Evolutionary conservation across 106 monocot species (phyloP).

Genomic region (Dioscorea alata): DNA sequence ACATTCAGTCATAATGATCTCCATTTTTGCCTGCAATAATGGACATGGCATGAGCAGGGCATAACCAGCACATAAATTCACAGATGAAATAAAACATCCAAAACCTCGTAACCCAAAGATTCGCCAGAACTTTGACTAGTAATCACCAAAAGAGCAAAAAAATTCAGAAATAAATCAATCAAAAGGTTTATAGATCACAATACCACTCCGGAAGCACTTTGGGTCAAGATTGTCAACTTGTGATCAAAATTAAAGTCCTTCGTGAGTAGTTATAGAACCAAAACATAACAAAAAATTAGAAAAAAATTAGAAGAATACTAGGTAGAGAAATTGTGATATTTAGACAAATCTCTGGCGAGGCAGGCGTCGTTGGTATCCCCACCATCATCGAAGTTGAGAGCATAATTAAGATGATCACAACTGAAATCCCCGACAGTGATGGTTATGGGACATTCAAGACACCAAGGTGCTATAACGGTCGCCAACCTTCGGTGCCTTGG

Average conservation of each 20-base stretch:
- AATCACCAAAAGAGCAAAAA: not conserved
- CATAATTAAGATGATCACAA: slow-evolving; percentile 1
- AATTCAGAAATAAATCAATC: not conserved
- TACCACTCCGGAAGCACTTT: slow-evolving; percentile 63
- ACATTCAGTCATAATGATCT: too few species aligned
- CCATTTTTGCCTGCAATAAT: too few species aligned
- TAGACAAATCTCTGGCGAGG: not conserved
- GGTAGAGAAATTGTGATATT: not conserved
- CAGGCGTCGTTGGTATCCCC: not conserved
- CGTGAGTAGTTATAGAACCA: slow-evolving; percentile 53
- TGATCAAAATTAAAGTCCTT: slow-evolving; percentile 69
- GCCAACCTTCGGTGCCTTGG: not conserved
- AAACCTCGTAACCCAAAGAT: too few species aligned
- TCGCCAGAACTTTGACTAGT: too few species aligned
- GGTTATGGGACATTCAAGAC: not conserved
- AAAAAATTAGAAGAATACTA: not conserved
- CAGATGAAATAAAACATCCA: too few species aligned
- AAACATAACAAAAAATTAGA: not conserved
- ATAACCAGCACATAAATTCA: too few species aligned
- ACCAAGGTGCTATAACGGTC: not conserved
- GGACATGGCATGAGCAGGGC: too few species aligned
- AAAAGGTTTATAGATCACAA: not conserved
- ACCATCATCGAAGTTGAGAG: slow-evolving; percentile 12
- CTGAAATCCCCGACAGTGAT: slow-evolving; percentile 1
- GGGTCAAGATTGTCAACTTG: slow-evolving; percentile 56